phyloP scores from a whole-genome alignment of 345 rosid genomes.

The Bruguiera gymnorhiza region DNA sequence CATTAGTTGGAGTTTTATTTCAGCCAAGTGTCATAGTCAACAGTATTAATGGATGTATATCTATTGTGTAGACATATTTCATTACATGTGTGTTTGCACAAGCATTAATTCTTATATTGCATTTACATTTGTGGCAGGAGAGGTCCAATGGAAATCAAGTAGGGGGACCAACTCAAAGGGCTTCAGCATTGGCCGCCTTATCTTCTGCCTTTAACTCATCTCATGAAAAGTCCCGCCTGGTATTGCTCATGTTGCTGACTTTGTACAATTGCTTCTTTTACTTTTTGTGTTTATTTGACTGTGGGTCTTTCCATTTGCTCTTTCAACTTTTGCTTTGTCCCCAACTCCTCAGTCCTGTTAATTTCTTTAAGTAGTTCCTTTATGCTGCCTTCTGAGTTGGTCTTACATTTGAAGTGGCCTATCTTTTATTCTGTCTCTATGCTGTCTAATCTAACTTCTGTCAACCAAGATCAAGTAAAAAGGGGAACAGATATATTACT shows the following conservation, averaged over 20 bases:
- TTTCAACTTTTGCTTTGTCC: not conserved
- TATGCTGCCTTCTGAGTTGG: too few relatives aligned
- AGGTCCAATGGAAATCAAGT: constrained; percentile 73
- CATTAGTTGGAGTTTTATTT: too few relatives aligned
- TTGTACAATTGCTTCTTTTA: not conserved
- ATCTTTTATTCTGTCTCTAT: too few relatives aligned
- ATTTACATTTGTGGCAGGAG: constrained; percentile 39
- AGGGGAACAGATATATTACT: not conserved
- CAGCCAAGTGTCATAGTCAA: too few relatives aligned
- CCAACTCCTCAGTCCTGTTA: too few relatives aligned
- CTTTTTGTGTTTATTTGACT: not conserved
- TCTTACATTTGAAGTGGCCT: too few relatives aligned
- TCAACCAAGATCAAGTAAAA: not conserved
- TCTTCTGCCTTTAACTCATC: constrained; percentile 79
- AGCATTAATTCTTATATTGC: not conserved
- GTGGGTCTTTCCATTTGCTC: not conserved
- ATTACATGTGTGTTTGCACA: too few relatives aligned
- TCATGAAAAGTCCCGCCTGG: constrained; percentile 53
- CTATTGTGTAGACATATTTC: too few relatives aligned
- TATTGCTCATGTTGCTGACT: not conserved
- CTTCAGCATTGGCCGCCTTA: constrained; percentile 96
- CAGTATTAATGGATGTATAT: too few relatives aligned
- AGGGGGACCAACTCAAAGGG: constrained; percentile 95
- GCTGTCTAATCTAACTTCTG: too few relatives aligned
- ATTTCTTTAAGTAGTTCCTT: too few relatives aligned